phyloP scores from a whole-genome alignment of 164 flowering plant species.

The Tetracentron sinense region DNA sequence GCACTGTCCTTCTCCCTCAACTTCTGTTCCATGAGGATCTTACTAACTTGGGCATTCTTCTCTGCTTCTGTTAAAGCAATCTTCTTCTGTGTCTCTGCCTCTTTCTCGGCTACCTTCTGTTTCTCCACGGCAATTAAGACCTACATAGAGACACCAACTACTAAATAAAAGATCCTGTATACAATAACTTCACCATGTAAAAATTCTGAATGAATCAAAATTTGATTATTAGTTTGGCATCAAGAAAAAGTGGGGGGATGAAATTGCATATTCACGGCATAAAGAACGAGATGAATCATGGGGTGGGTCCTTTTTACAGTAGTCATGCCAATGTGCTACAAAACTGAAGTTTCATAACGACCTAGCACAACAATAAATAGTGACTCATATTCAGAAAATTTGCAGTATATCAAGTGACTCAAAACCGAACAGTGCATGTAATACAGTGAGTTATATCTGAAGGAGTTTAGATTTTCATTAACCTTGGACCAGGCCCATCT shows the following conservation, averaged over 20 bases:
- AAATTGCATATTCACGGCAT: not conserved
- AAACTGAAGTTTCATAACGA: too few relatives aligned
- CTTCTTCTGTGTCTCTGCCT: conserved; percentile 88
- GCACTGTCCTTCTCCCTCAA: conserved; percentile 84
- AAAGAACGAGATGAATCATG: too few relatives aligned
- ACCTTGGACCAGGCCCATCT: too few relatives aligned
- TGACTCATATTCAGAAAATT: too few relatives aligned
- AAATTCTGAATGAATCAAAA: not conserved
- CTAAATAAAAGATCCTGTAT: not conserved
- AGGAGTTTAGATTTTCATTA: too few relatives aligned
- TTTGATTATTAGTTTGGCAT: not conserved
- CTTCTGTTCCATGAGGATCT: conserved; percentile 86
- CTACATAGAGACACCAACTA: conserved; percentile 25
- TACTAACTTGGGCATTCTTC: conserved; percentile 83
- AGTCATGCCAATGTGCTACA: too few relatives aligned
- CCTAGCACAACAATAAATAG: too few relatives aligned
- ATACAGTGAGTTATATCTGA: too few relatives aligned
- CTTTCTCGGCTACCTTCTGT: conserved; percentile 87
- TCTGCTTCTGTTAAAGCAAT: conserved; percentile 93
- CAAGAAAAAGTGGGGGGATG: not conserved
- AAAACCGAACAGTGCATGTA: too few relatives aligned
- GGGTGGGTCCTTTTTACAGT: too few relatives aligned
- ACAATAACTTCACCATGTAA: too few relatives aligned
- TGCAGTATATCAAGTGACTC: too few relatives aligned
- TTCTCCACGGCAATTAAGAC: conserved; percentile 83